Evolutionary conservation across 176 grass and related monocot genomes (phyloP).

Genomic region (Cenchrus purpureus): DNA sequence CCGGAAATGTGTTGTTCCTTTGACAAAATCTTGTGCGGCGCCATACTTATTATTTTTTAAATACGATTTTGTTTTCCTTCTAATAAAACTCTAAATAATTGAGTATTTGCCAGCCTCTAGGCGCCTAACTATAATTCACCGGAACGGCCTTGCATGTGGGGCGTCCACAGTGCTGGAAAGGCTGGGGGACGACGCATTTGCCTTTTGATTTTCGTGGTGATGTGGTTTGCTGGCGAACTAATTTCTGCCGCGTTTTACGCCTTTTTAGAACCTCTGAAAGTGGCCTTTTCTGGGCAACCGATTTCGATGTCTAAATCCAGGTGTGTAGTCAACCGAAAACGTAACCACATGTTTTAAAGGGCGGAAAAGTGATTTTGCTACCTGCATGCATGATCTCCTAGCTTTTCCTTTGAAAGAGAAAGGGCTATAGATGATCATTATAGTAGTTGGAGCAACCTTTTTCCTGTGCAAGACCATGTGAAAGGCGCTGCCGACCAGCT

Average conservation of each 20-base stretch:
- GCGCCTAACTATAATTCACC: neutral
- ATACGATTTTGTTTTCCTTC: neutral
- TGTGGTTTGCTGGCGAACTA: neutral
- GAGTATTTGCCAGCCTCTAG: slow-evolving; percentile 8
- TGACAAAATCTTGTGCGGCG: slow-evolving; percentile 17
- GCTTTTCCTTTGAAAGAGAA: slow-evolving; percentile 2
- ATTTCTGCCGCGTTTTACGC: too few species aligned
- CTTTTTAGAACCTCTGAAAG: neutral
- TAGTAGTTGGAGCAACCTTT: neutral
- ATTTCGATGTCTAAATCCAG: neutral
- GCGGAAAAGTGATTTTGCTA: neutral
- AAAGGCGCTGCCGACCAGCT: neutral
- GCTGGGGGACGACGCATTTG: neutral
- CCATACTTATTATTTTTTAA: neutral
- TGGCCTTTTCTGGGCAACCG: neutral
- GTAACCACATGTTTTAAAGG: neutral
- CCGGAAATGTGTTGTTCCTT: slow-evolving; percentile 12
- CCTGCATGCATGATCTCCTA: neutral
- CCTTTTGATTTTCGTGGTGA: neutral
- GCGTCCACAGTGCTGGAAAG: neutral
- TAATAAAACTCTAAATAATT: too few species aligned
- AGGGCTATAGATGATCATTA: too few species aligned
- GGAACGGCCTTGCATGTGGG: neutral
- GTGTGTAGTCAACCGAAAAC: slow-evolving; percentile 16
- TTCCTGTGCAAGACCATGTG: neutral